Evolutionary conservation across 1,139 yeast species (phyloP).

Genomic region (Candida gigantensis): DNA sequence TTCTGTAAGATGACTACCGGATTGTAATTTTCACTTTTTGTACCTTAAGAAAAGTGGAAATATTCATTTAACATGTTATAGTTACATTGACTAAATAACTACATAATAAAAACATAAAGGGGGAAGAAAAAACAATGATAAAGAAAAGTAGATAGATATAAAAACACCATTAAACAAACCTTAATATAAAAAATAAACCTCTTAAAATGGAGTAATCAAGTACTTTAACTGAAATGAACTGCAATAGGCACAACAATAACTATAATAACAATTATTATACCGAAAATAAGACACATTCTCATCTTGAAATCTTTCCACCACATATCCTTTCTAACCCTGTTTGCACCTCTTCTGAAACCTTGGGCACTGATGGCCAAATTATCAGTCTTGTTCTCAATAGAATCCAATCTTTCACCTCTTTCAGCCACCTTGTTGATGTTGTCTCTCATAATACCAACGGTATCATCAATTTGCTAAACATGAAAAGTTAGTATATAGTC

Average conservation of each 20-base stretch:
- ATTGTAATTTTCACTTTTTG: too few species aligned
- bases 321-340: slow-evolving; percentile 97
- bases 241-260: slow-evolving; percentile 95
- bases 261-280: slow-evolving; percentile 74
- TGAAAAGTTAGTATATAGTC: slow-evolving; percentile 20
- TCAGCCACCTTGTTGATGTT: slow-evolving; percentile 95
- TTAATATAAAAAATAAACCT: neutral
- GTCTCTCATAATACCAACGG: slow-evolving; percentile 97
- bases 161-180: neutral
- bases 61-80: too few species aligned
- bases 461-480: slow-evolving; percentile 82
- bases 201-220: neutral
- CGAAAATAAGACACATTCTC: slow-evolving; percentile 88
- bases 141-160: neutral
- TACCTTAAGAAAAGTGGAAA: too few species aligned
- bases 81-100: too few species aligned
- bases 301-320: slow-evolving; percentile 99
- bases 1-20: too few species aligned
- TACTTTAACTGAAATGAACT: slow-evolving; percentile 65
- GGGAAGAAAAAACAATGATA: neutral
- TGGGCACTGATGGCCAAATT: slow-evolving; percentile 92
- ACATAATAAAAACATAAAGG: too few species aligned
- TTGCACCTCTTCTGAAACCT: slow-evolving; percentile 96
- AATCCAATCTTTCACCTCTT: slow-evolving; percentile 89
- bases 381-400: slow-evolving; percentile 92